Base-by-base conservation (phyloP, 371 early-diverging fungal genomes). In the Umbelopsis sp. region DNA sequence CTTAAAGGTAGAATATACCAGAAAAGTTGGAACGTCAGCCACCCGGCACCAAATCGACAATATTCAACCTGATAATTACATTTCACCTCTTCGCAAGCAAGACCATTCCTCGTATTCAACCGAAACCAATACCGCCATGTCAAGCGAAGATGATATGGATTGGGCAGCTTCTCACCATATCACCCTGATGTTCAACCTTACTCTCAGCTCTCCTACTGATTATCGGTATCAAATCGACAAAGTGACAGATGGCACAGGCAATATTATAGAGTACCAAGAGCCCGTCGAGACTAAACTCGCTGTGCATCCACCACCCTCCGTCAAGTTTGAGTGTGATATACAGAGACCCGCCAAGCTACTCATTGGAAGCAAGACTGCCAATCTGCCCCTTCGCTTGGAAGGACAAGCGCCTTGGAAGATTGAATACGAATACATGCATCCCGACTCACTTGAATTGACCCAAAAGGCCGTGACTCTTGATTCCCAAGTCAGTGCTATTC, bases 241-340 rank as follows among this genome's bases (percentile, higher is more conserved):
- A 16, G 73, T 84, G 0, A 69, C 63, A 9, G 84, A 84, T 70
- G 84, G 84, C 53, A 77, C 71, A 3, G 84, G 84, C 11, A 84
- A 84, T 37, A 65, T 63, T 8, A 64, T 81, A 0, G 79, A 80
- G 22, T 44, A 78, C 7, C 29, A 50, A 3, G 41, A 68, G 3
- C 20, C 66, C 1, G n/a, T 25, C 4, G 44, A 65, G 44, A 67
- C 73, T 38, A n/a, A 50, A 0, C 75, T 80, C 32, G 16, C 67
- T 41, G 78, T 81, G 5, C 82, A 80, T 68, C 52, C 53, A 11
- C 78, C 72, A 41, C 84, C 84, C 3, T 62, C 69, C 2, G 79
- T 71, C 38, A 74, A 78, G 12, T 77, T 81, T 64, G 52, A 72
- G 5, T 84, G 84, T 51, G 72, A 71, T 44, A 71, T 72, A 35